phyloP scores from a whole-genome alignment of 2,329 filamentous ascomycete species.

The Leptographium galeiforme region DNA sequence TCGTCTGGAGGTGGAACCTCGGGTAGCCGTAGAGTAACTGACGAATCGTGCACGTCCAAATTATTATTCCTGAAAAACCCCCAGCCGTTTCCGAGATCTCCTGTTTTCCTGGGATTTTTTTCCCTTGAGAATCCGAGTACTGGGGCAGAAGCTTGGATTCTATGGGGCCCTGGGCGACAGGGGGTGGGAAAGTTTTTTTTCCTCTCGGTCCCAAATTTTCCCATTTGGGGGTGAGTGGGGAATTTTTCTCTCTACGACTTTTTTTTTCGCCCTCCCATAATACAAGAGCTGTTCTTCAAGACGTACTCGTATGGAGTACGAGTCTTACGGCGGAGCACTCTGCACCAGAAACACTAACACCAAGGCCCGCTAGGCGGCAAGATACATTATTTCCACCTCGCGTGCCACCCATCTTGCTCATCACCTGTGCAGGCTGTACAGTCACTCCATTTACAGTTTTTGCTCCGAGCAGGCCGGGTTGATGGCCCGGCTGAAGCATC shows the following conservation, averaged over 20 bases:
- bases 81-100: constrained; percentile 1
- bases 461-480: too few species aligned
- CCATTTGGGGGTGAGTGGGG: constrained; percentile 3
- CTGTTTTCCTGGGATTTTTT: neutral
- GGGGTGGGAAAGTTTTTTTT: constrained; percentile 8
- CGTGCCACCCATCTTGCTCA: too few species aligned
- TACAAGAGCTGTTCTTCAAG: neutral
- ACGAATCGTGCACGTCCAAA: constrained; percentile 4
- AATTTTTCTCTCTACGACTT: neutral
- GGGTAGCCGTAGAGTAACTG: neutral
- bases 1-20: neutral
- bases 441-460: too few species aligned
- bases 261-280: neutral
- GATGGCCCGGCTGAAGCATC: neutral
- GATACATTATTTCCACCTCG: too few species aligned
- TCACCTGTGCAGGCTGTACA: too few species aligned
- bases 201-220: neutral
- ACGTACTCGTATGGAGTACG: neutral
- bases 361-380: neutral
- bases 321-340: neutral
- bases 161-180: constrained; percentile 3
- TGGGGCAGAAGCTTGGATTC: neutral
- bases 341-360: neutral
- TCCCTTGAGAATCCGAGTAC: neutral
- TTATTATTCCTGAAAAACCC: neutral